A percentile compares a stretch with the other conserved stretches of the same genome.
Evolutionary conservation across 2,329 filamentous ascomycete species (phyloP).

Genomic region (Phialemoniopsis sp.): DNA sequence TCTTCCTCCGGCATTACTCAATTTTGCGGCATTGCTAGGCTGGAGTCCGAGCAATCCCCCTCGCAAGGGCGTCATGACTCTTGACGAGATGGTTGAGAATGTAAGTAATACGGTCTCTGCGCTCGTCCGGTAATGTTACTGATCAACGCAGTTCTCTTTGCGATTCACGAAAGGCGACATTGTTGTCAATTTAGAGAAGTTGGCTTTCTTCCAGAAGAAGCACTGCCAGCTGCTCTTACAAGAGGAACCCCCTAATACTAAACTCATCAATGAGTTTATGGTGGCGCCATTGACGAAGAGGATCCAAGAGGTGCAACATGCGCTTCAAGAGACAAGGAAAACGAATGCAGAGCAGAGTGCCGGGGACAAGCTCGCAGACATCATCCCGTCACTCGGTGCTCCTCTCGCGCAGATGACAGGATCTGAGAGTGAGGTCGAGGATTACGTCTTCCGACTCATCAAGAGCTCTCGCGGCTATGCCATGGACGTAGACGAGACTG

Average conservation of each 20-base stretch:
- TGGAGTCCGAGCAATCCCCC: constrained; percentile 61
- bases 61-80: constrained; percentile 65
- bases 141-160: constrained; percentile 60
- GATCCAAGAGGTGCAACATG: constrained; percentile 5
- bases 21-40: constrained; percentile 82
- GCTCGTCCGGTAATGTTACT: constrained; percentile 3
- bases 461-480: constrained; percentile 9
- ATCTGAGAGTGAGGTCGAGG: not conserved
- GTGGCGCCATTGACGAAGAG: constrained; percentile 13
- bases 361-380: not conserved
- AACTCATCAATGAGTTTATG: constrained; percentile 9
- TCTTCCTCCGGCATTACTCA: constrained; percentile 52
- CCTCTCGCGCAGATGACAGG: not conserved
- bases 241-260: constrained; percentile 3
- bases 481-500: constrained; percentile 2
- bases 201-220: constrained; percentile 67
- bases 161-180: constrained; percentile 92
- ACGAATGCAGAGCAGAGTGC: too few species aligned
- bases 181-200: constrained; percentile 74
- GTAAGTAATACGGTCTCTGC: constrained; percentile 38
- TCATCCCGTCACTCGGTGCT: constrained; percentile 3
- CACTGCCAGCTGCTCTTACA: constrained; percentile 15
- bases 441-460: constrained; percentile 8
- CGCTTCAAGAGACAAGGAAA: too few species aligned
- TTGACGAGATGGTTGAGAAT: constrained; percentile 66